Base-by-base conservation (phyloP, 2,329 filamentous ascomycete species). In the Apiospora pterosperma region DNA sequence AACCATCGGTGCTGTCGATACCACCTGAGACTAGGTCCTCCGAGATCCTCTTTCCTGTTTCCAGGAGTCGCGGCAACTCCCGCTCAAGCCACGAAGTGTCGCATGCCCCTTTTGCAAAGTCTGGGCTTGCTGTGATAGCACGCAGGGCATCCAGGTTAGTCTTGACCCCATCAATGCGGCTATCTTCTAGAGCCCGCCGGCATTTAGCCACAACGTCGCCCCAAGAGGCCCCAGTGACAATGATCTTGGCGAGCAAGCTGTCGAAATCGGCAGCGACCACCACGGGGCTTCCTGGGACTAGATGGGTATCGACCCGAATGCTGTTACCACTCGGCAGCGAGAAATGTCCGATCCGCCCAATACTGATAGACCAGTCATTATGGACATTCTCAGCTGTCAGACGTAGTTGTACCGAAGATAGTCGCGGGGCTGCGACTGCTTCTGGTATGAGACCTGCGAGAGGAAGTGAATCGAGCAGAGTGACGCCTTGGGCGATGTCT, bases 31-130 rank as follows among this genome's bases (percentile, higher is more conserved):
- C 48, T 8, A 31, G 38, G 4, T 25, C 44, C n/a, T 39, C 11
- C n/a, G 58, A 62, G 42, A 63, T 55, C 16, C 67, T 65, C n/a
- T 66, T 63, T 7, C 72, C 70, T 4, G 69, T 67, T 12, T 70
- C 63, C 19, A 76, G 68, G 44, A 77, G 58, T 21, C 60, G 66
- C 61, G 66, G 69, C 3, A 88, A 77, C 34, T 82, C 80, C 21
- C 70, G 67, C 71, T 87, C 84, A 1, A 90, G 77, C 88, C 87
- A 88, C 68, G 81, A 81, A 0, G 85, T 88, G 67, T 87, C 82
- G 64, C 82, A 83, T 1, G 67, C 67, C 10, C 84, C 82, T 0
- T 72, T 66, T 0, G 77, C 63, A 67, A 90, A 89, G 48, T 83
- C 80, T 1, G 75, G 68, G 67, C 85, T 82, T 0, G 76, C 74